Percentiles rank a stretch among this genome's conserved stretches.
These are phyloP conservation scores for Capsicum baccatum DNA, from an alignment of 257 asterid species.

Conservation along the genomic window DNA sequence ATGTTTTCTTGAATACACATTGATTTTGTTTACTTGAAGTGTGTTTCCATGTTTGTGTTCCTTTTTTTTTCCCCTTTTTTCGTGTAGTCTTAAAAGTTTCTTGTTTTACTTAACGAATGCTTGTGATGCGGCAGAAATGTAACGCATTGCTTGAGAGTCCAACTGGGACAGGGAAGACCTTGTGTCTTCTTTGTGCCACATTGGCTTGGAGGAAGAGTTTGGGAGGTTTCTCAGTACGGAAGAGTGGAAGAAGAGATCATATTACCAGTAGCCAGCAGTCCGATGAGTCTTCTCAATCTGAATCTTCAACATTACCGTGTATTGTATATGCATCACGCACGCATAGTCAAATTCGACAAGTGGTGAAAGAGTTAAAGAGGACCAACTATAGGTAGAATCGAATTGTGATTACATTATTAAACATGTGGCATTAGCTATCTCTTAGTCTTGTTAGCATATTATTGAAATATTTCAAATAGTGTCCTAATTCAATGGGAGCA, in stretches of 20 bases:
- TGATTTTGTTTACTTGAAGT: neutral
- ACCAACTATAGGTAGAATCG: conserved; percentile 82
- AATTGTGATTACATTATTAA: conserved; percentile 28
- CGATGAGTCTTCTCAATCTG: conserved; percentile 54
- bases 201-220: conserved; percentile 96
- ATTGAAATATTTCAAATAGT: neutral
- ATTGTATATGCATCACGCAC: conserved; percentile 94
- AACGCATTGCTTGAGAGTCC: conserved; percentile 98
- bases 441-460: neutral
- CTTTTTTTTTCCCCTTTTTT: neutral
- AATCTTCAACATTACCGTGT: conserved; percentile 61
- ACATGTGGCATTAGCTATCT: neutral
- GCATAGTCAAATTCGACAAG: conserved; percentile 97
- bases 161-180: conserved; percentile 97
- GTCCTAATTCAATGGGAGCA: neutral
- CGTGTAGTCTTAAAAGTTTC: neutral
- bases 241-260: conserved; percentile 50
- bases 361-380: conserved; percentile 89
- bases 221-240: conserved; percentile 74
- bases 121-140: conserved; percentile 55
- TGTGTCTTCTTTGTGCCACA: conserved; percentile 94
- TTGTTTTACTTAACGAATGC: conserved; percentile 20
- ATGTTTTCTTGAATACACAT: neutral
- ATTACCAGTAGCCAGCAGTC: conserved; percentile 55
- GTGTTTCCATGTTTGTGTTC: neutral